Evolutionary conservation across 2,329 filamentous ascomycete species (phyloP).

Genomic region (Aureobasidium lini): DNA sequence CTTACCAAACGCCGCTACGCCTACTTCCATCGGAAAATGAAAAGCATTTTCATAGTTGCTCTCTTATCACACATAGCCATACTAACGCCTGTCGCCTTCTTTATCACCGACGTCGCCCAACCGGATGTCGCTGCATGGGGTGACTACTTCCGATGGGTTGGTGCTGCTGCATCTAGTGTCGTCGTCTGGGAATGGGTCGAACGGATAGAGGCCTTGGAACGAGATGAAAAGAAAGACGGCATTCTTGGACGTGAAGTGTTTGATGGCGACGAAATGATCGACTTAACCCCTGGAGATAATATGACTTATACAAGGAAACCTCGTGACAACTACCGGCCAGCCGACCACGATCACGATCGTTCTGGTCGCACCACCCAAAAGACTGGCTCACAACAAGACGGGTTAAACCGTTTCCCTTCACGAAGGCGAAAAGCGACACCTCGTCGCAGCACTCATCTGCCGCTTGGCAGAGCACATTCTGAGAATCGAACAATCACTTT

Average conservation of each 20-base stretch:
- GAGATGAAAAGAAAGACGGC: constrained; percentile 89
- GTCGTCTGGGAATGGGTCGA: constrained; percentile 99
- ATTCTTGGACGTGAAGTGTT: constrained; percentile 87
- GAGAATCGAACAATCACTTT: constrained; percentile 18
- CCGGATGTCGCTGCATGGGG: constrained; percentile 85
- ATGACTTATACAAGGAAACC: constrained; percentile 33
- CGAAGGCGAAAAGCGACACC: constrained; percentile 18
- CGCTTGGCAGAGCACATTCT: constrained; percentile 27
- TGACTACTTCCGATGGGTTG: constrained; percentile 95
- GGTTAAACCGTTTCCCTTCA: constrained; percentile 21
- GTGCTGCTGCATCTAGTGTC: constrained; percentile 87
- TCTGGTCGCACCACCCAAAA: constrained; percentile 18
- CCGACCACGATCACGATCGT: constrained; percentile 24
- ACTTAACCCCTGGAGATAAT: constrained; percentile 54
- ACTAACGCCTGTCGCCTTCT: constrained; percentile 84
- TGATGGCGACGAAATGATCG: constrained; percentile 88
- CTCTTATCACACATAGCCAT: constrained; percentile 72
- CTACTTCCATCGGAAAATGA: constrained; percentile 85
- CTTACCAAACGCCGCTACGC: constrained; percentile 87
- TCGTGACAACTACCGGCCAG: constrained; percentile 15
- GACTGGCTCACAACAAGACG: constrained; percentile 15
- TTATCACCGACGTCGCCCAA: constrained; percentile 81
- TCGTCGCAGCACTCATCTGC: constrained; percentile 23
- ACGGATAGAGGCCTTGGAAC: constrained; percentile 82
- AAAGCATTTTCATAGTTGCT: constrained; percentile 77